Evolutionary conservation across 192 early-diverging fungal genomes (phyloP).

Genomic region (Backusella tarrabulga): DNA sequence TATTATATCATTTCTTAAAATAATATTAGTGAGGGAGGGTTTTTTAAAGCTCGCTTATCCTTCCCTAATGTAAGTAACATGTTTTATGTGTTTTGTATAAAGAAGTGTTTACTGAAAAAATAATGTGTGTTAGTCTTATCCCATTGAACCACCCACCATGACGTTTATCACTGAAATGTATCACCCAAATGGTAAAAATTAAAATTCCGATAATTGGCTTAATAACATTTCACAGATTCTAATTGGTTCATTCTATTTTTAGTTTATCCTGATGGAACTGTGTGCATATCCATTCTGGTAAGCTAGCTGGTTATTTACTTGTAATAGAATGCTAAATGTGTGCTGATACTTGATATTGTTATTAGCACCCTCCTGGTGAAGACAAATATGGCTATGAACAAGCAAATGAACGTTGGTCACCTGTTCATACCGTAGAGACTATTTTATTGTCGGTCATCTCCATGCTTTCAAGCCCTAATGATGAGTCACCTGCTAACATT

Average conservation of each 20-base stretch:
- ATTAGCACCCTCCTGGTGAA: constrained; percentile 71
- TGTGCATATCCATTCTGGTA: constrained; percentile 97
- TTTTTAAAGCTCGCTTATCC: constrained; percentile 81
- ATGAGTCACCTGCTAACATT: constrained; percentile 93
- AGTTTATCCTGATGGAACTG: constrained; percentile 86
- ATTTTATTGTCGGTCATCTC: constrained; percentile 88
- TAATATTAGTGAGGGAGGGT: constrained; percentile 81
- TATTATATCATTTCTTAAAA: background rate
- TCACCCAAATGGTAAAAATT: constrained; percentile 81
- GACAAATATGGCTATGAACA: constrained; percentile 92
- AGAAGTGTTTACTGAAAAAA: background rate
- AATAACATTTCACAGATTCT: background rate
- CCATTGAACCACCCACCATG: constrained; percentile 87
- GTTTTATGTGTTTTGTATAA: background rate
- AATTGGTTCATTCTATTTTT: background rate
- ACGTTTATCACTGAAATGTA: constrained; percentile 84
- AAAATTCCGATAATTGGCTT: background rate
- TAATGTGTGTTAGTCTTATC: constrained; percentile 62
- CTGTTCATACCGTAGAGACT: constrained; percentile 94
- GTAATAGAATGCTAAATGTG: background rate
- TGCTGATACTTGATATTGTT: background rate
- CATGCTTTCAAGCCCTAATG: constrained; percentile 92
- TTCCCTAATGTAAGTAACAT: constrained; percentile 53
- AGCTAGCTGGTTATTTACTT: constrained; percentile 28
- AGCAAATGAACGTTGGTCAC: constrained; percentile 89